These are phyloP conservation scores for Dalbergia cochinchinensis DNA, from an alignment of 306 rosid species.

Conservation along the genomic window DNA sequence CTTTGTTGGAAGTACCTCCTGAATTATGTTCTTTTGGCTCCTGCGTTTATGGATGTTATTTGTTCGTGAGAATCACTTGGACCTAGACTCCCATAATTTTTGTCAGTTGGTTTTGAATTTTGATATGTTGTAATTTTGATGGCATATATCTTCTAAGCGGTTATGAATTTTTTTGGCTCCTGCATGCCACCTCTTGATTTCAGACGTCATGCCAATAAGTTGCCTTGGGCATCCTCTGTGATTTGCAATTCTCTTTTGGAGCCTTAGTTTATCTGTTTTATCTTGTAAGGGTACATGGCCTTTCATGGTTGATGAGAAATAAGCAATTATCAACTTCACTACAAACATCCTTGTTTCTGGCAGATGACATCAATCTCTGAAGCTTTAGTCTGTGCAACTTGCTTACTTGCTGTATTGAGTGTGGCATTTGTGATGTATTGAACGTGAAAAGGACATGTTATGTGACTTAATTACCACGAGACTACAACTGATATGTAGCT, in stretches of 20 bases:
- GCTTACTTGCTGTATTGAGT: not conserved
- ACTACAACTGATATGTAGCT: not conserved
- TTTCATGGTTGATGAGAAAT: not conserved
- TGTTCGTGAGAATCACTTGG: conserved; percentile 1
- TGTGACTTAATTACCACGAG: no score
- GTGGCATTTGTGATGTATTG: not conserved
- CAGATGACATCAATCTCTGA: not conserved
- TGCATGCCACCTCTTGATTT: not conserved
- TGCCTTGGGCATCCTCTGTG: no score
- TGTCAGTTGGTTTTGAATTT: not conserved
- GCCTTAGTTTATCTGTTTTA: no score
- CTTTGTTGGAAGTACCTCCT: no score
- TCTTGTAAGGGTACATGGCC: not conserved
- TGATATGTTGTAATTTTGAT: conserved; percentile 7
- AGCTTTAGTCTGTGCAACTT: not conserved
- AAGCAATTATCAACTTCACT: not conserved
- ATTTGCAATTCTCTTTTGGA: no score
- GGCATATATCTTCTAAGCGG: conserved; percentile 15
- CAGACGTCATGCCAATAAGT: no score
- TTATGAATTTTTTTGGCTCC: no score
- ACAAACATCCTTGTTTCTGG: conserved; percentile 1
- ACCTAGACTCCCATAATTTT: conserved; percentile 2
- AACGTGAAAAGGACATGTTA: no score
- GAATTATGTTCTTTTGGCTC: conserved; percentile 3
- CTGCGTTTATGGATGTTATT: conserved; percentile 3